These are phyloP conservation scores for Aspergillus biplanus DNA, from an alignment of 495 filamentous ascomycete genomes.

Conservation along the genomic window DNA sequence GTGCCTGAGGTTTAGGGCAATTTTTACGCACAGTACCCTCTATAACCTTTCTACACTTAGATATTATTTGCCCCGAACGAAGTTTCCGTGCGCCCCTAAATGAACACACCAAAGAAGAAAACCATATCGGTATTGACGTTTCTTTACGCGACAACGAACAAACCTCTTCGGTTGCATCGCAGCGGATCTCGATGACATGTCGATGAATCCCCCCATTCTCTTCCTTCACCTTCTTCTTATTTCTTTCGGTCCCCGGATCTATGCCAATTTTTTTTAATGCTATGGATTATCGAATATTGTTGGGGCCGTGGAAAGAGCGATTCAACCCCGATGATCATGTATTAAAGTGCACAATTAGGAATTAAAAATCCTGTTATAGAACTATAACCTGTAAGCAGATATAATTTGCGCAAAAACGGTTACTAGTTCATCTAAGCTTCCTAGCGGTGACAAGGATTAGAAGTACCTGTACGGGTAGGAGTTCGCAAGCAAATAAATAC, in stretches of 20 bases:
- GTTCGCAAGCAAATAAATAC: not conserved
- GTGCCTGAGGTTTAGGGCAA: conserved; percentile 6
- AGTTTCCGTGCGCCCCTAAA: not conserved
- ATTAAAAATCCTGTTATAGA: not conserved
- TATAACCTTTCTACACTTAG: not conserved
- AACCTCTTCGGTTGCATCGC: conserved; percentile 2
- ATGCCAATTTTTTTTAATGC: no score
- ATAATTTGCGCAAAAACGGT: no score
- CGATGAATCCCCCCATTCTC: not conserved
- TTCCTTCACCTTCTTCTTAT: not conserved
- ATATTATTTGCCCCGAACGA: conserved; percentile 1
- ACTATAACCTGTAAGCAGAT: no score
- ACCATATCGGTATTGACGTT: not conserved
- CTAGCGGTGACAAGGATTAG: not conserved
- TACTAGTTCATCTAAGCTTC: not conserved
- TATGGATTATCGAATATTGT: not conserved
- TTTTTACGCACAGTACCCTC: not conserved
- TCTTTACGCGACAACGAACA: not conserved
- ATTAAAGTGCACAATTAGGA: not conserved
- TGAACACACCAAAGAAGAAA: not conserved
- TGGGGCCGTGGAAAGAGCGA: not conserved
- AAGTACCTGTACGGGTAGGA: not conserved
- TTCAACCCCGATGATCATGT: not conserved
- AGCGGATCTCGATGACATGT: not conserved
- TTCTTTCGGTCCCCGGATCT: no score